Conservation (phyloP, 495 filamentous ascomycete species). For the Talaromyces stipitatus region DNA sequence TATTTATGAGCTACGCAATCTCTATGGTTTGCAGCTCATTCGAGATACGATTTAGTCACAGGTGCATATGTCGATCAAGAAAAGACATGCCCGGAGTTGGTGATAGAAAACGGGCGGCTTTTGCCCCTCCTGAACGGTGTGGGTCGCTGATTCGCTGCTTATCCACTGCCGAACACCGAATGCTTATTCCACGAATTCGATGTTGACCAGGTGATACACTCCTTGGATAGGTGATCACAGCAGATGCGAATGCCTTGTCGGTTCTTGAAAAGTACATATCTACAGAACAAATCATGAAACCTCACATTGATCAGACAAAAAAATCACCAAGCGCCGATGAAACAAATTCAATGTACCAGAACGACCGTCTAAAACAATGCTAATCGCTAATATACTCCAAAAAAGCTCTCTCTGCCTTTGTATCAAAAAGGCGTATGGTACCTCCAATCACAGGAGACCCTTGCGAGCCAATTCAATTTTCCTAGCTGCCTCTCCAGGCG, state of each 20-base stretch:
- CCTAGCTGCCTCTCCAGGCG: conserved; percentile 61
- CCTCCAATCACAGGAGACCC: conserved; percentile 49
- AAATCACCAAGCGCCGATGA: neutral
- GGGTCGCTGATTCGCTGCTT: neutral
- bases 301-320: neutral
- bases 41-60: neutral
- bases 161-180: neutral
- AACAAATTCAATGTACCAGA: neutral
- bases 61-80: neutral
- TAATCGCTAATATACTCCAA: neutral
- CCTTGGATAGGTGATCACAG: neutral
- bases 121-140: neutral
- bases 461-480: conserved; percentile 79
- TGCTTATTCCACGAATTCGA: neutral
- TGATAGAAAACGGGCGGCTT: neutral
- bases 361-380: neutral
- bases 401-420: neutral
- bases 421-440: neutral
- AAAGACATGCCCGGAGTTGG: neutral
- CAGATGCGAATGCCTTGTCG: neutral
- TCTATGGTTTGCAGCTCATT: neutral
- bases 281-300: neutral
- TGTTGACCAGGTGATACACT: neutral
- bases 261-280: neutral
- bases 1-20: neutral